Evolutionary conservation across 2,329 filamentous ascomycete genomes (phyloP).

Genomic region (Exophiala xenobiotica): DNA sequence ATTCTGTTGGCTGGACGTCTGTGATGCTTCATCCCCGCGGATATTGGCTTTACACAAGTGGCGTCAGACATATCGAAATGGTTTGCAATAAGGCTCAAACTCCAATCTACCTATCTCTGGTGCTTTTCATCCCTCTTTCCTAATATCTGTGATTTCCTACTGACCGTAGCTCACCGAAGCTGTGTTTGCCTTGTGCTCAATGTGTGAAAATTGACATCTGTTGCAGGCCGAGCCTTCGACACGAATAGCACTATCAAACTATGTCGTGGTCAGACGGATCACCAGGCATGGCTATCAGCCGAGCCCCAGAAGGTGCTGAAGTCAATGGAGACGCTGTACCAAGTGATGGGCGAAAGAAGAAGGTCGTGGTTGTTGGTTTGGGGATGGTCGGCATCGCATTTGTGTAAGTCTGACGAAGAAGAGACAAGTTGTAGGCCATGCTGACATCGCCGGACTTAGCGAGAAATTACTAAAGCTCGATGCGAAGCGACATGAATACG

Average conservation of each 20-base stretch:
- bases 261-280: conserved; percentile 7
- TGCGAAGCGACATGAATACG: conserved; percentile 70
- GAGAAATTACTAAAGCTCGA: conserved; percentile 89
- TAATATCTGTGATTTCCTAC: not conserved
- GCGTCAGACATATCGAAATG: conserved; percentile 8
- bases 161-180: no score
- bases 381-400: conserved; percentile 91
- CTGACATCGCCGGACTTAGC: conserved; percentile 45
- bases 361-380: conserved; percentile 78
- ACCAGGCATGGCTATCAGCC: conserved; percentile 33
- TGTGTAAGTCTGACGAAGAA: conserved; percentile 61
- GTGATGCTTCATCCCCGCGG: conserved; percentile 14
- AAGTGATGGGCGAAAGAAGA: conserved; percentile 53
- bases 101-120: not conserved
- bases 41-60: conserved; percentile 9
- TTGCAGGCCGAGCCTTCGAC: not conserved
- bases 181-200: not conserved
- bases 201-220: not conserved
- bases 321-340: conserved; percentile 20
- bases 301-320: conserved; percentile 27
- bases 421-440: not conserved
- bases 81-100: not conserved
- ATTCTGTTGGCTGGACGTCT: conserved; percentile 8
- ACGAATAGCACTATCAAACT: not conserved
- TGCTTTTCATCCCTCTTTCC: not conserved